Base-by-base conservation (phyloP, 202 grass and related monocot species). In the Eragrostis tef region DNA sequence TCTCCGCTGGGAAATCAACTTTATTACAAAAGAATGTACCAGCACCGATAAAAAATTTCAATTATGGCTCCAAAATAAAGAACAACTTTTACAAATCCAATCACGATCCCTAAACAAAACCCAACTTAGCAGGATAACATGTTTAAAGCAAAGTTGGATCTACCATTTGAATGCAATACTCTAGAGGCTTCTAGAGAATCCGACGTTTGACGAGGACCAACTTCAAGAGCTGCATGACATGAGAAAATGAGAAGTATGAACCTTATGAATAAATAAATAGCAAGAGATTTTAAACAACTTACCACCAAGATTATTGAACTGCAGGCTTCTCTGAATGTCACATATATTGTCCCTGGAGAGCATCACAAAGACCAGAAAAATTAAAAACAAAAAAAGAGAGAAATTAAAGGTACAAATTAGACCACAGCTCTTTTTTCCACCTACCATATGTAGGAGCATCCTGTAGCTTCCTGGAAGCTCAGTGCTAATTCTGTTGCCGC, bases 361-460 rank as follows among this genome's bases (percentile, higher is more conserved):
- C 71, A 83, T 26, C 60, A 78, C 74, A 67, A 78, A 46, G 44
- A 82, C 59, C 2, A 70, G 29, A 57, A 73, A 56, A 41, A 42
- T 25, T 25, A 25, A 83, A 86, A 79, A 20, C 47, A 70, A 69
- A 64, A 39, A 5, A 39, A 31, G 29, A 31, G 29, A 31, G 29
- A n/a, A n/a, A n/a, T n/a, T n/a, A n/a, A n/a, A n/a, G n/a, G n/a
- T n/a, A n/a, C n/a, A n/a, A n/a, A n/a, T n/a, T n/a, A n/a, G n/a
- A n/a, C 9, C 42, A 66, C 6, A 27, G 29, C 29, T 81, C 51
- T 71, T 61, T 74, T 77, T 73, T 60, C 17, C 7, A 57, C 86
- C 6, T 90, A 97, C 94, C 94, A 97, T 94, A 92, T 94, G 85
- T 92, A 94, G 74, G 94, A 94, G 81, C 94, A 97, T 88, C 92